Base-by-base conservation (phyloP, 108 stramenopile genomes). In the Skeletonema menzelii region DNA sequence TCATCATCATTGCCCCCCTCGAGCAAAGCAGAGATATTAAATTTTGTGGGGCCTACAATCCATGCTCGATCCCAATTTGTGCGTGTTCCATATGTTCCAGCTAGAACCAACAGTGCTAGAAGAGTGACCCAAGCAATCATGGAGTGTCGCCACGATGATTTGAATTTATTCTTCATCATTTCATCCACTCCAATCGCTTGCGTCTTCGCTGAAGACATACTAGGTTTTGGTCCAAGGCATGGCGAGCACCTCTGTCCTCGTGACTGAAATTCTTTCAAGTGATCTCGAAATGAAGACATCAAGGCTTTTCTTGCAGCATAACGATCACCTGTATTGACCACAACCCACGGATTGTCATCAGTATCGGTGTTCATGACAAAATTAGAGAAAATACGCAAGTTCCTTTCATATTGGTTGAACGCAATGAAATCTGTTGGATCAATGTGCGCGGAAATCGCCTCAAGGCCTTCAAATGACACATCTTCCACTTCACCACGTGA, bases 361-460 rank as follows among this genome's bases (percentile, higher is more conserved):
- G 65, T 35, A 64, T 91, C 85, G 6, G 91, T 92, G 53, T 88
- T 85, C 27, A 84, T 60, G 11, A 74, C 91, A 65, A 89, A 72
- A 13, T 84, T 84, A 14, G 70, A 64, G 58, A 92, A 92, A 19
- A 75, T 85, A 7, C 69, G 30, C 12, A 92, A 70, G 68, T 92
- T 92, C 24, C 76, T 59, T 34, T 88, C 71, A 58, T 92, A 92
- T 19, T 78, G 72, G 64, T 92, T 92, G 74, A 92, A 89, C 0
- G 91, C 91, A 32, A 89, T 63, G 75, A 92, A 92, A 61, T 92
- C 91, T 4, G 91, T 89, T 11, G 91, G 91, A 75, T 92, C 91
- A 60, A 92, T 88, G 56, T 92, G 91, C 7, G 67, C 62, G 35
- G 80, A 82, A 56, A 92, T 92, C 19, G 82, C 91, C 10, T 84